A percentile compares a stretch with the other conserved stretches of the same genome.
Evolutionary conservation across 2,329 filamentous ascomycete species (phyloP).

Genomic region (Epichloe amarillans): DNA sequence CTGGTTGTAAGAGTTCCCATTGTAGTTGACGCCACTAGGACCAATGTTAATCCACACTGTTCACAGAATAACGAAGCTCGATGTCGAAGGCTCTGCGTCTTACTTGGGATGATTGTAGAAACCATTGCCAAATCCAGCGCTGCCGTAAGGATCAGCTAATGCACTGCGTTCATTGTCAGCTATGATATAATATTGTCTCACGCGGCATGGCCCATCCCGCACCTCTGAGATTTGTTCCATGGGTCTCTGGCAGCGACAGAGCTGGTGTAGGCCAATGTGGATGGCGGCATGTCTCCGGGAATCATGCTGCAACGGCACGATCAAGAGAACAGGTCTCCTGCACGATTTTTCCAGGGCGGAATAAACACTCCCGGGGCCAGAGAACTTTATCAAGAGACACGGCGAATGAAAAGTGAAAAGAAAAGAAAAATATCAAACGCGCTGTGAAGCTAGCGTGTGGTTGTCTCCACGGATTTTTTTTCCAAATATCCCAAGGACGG

Average conservation of each 20-base stretch:
- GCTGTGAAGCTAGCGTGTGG: background rate
- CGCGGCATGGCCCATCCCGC: conserved; percentile 15
- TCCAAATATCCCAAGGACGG: background rate
- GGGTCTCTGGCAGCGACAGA: conserved; percentile 32
- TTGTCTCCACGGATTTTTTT: background rate
- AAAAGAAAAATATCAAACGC: background rate
- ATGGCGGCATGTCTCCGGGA: conserved; percentile 30
- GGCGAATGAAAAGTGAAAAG: background rate
- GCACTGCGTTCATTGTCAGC: conserved; percentile 14
- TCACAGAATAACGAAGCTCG: background rate
- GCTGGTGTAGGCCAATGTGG: conserved; percentile 34
- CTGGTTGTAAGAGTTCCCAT: conserved; percentile 20
- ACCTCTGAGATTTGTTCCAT: conserved; percentile 41
- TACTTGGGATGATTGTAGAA: conserved; percentile 26
- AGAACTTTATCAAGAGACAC: background rate
- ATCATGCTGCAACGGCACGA: conserved; percentile 17
- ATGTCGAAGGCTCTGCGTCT: conserved; percentile 11
- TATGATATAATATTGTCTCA: conserved; percentile 8
- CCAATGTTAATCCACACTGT: conserved; percentile 18
- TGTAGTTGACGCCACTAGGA: conserved; percentile 30
- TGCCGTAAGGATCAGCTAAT: conserved; percentile 18
- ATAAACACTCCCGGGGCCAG: background rate
- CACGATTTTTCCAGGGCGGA: background rate
- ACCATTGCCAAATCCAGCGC: conserved; percentile 22
- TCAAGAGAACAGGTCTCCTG: background rate